Percentiles rank a stretch among this genome's conserved stretches.
Conservation (phyloP, 2,329 filamentous ascomycete genomes). For the Fusarium chuoi region DNA sequence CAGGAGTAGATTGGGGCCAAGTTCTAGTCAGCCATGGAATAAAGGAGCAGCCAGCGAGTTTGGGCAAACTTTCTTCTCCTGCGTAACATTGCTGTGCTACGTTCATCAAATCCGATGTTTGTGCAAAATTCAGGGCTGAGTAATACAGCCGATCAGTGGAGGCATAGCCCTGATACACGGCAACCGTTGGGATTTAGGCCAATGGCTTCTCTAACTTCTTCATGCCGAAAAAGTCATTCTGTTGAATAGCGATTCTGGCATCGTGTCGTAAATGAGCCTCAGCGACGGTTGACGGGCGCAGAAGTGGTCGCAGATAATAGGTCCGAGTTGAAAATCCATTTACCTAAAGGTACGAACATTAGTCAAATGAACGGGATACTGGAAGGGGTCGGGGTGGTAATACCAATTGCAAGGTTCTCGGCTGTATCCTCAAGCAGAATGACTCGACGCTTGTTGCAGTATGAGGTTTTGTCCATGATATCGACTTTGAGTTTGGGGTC, state of each 20-base stretch:
- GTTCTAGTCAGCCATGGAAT: not conserved
- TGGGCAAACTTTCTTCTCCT: not conserved
- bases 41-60: not conserved
- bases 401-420: constrained; percentile 88
- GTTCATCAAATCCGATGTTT: constrained; percentile 8
- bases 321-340: constrained; percentile 58
- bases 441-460: constrained; percentile 91
- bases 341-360: constrained; percentile 48
- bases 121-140: not conserved
- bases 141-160: constrained; percentile 1
- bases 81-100: constrained; percentile 11
- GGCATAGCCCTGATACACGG: not conserved
- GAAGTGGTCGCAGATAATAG: constrained; percentile 35
- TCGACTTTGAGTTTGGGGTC: constrained; percentile 94
- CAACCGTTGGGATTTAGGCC: not conserved
- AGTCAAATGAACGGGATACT: constrained; percentile 30
- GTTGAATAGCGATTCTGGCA: not conserved
- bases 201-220: not conserved
- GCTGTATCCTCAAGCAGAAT: constrained; percentile 94
- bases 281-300: constrained; percentile 39
- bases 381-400: not conserved
- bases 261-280: not conserved
- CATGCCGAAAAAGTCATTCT: not conserved
- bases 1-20: not conserved
- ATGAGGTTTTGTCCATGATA: constrained; percentile 98